phyloP scores from a whole-genome alignment of 2,329 filamentous ascomycete genomes.

The Aspergillus sp. region DNA sequence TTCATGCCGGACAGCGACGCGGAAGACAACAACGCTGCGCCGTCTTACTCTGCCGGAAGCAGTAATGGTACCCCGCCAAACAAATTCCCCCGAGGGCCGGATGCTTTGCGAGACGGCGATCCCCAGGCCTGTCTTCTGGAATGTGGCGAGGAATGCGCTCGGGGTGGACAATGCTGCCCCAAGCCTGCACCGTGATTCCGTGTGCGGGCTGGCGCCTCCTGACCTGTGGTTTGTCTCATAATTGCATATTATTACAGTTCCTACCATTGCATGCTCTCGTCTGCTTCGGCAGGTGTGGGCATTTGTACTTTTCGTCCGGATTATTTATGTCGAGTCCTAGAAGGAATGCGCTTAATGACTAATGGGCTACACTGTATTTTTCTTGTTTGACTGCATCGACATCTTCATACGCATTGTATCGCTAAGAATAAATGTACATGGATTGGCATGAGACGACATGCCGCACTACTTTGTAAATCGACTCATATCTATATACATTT shows the following conservation, averaged over 20 bases:
- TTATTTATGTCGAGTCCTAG: too few species aligned
- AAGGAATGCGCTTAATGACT: too few species aligned
- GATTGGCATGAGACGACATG: too few species aligned
- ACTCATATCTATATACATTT: too few species aligned
- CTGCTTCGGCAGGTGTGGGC: too few species aligned
- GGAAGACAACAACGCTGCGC: constrained; percentile 26
- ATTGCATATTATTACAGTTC: not conserved
- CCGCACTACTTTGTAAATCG: too few species aligned
- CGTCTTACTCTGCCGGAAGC: constrained; percentile 20
- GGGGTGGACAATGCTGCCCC: constrained; percentile 43
- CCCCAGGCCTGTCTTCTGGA: constrained; percentile 46
- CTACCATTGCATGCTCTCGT: not conserved
- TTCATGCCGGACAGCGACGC: constrained; percentile 49
- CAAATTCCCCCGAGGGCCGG: constrained; percentile 32
- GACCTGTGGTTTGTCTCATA: not conserved
- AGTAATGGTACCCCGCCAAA: constrained; percentile 15
- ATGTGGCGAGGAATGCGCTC: constrained; percentile 46
- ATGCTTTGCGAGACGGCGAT: constrained; percentile 38
- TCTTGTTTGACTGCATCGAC: too few species aligned
- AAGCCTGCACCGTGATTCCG: constrained; percentile 25
- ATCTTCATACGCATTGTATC: too few species aligned
- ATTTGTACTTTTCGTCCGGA: too few species aligned
- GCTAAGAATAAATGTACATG: too few species aligned
- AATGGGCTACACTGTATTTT: too few species aligned
- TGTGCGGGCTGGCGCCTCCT: not conserved